phyloP scores from a whole-genome alignment of 371 early-diverging fungal genomes.

The Mortierella polycephala region DNA sequence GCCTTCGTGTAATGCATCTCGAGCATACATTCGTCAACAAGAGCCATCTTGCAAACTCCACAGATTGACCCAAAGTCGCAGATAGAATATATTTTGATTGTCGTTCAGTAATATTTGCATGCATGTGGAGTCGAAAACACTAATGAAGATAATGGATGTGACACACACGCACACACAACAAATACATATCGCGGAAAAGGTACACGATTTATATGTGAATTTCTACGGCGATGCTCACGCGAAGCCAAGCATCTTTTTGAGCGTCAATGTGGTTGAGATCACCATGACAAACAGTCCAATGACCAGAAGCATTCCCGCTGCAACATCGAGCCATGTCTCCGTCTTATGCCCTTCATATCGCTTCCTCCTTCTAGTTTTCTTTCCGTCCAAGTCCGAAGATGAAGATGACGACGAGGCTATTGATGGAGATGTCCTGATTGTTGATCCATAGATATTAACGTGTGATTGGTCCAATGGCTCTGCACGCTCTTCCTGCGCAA shows the following conservation, averaged over 20 bases:
- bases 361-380: not conserved
- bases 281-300: constrained; percentile 63
- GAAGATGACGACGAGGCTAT: constrained; percentile 4
- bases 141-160: too few relatives aligned
- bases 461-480: not conserved
- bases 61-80: too few relatives aligned
- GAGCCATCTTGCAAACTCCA: too few relatives aligned
- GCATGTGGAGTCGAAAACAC: too few relatives aligned
- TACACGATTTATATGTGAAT: too few relatives aligned
- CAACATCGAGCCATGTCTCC: constrained; percentile 48
- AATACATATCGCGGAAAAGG: too few relatives aligned
- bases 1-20: too few relatives aligned
- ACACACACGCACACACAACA: too few relatives aligned
- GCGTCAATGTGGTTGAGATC: constrained; percentile 53
- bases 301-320: constrained; percentile 53
- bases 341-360: constrained; percentile 15
- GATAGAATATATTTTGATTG: too few relatives aligned
- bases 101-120: too few relatives aligned
- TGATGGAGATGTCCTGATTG: not conserved
- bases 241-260: constrained; percentile 33
- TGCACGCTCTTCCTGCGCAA: constrained; percentile 15
- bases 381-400: not conserved
- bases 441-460: not conserved
- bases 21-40: too few relatives aligned
- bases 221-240: too few relatives aligned